These are phyloP conservation scores for Nicotiana attenuata DNA, from an alignment of 257 asterid species.

Conservation along the genomic window DNA sequence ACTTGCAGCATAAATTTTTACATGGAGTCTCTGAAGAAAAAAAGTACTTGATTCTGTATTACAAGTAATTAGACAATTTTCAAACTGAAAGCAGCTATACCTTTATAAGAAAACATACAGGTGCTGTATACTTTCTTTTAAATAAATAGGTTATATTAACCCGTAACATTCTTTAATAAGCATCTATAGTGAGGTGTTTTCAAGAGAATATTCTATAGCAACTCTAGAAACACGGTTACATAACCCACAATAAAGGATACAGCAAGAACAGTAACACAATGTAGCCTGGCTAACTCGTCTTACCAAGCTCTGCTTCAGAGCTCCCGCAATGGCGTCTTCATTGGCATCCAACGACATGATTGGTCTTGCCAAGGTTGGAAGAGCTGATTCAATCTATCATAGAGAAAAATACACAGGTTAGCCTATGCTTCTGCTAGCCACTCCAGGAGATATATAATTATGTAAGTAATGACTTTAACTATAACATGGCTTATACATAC, in stretches of 20 bases:
- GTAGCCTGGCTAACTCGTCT: slow-evolving; percentile 10
- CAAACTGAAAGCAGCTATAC: not conserved
- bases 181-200: not conserved
- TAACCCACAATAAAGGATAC: not conserved
- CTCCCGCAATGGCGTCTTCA: slow-evolving; percentile 94
- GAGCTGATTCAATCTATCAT: slow-evolving; percentile 85
- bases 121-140: not conserved
- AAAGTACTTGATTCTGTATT: not conserved
- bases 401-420: slow-evolving; percentile 24
- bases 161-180: not conserved
- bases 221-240: not conserved
- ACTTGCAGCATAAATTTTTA: not conserved
- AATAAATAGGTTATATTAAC: not conserved
- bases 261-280: not conserved
- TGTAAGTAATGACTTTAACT: not conserved
- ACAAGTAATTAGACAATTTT: not conserved
- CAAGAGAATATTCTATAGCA: not conserved
- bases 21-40: not conserved
- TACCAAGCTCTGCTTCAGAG: slow-evolving; percentile 90
- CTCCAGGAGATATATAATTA: not conserved
- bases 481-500: not conserved
- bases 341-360: slow-evolving; percentile 90
- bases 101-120: not conserved
- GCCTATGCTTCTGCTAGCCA: not conserved
- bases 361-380: slow-evolving; percentile 90